Percentiles rank a stretch among this genome's conserved stretches.
Conservation (phyloP, 805 yeast genomes). For the Suhomyces tanzawaensis region DNA sequence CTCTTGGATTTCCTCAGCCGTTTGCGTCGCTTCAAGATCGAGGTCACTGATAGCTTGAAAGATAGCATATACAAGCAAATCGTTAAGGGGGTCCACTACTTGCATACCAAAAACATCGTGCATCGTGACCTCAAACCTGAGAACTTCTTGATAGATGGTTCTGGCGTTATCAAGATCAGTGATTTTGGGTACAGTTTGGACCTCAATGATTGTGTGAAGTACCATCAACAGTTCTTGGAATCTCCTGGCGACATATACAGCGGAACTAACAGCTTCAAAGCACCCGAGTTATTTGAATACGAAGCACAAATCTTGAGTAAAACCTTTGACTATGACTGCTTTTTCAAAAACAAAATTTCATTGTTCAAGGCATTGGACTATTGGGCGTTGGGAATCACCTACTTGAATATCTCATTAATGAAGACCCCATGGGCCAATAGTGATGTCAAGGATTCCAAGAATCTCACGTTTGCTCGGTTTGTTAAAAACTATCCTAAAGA, state of each 20-base stretch:
- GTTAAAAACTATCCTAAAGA: constrained; percentile 25
- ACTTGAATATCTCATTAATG: constrained; percentile 44
- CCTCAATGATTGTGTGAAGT: constrained; percentile 7
- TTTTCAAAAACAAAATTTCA: not conserved
- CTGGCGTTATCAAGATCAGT: constrained; percentile 44
- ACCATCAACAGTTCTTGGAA: constrained; percentile 5
- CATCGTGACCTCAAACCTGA: constrained; percentile 59
- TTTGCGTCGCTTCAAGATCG: constrained; percentile 34
- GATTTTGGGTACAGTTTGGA: constrained; percentile 51
- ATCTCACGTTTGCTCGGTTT: constrained; percentile 21
- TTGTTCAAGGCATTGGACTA: constrained; percentile 42
- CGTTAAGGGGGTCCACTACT: constrained; percentile 42
- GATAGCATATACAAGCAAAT: constrained; percentile 47
- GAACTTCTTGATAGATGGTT: constrained; percentile 45
- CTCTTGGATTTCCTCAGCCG: constrained; percentile 41
- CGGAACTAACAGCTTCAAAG: constrained; percentile 55
- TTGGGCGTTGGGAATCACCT: constrained; percentile 53
- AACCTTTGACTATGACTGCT: constrained; percentile 2
- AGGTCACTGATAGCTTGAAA: constrained; percentile 32
- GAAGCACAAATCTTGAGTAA: constrained; percentile 16
- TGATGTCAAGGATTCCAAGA: constrained; percentile 19
- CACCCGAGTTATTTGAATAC: constrained; percentile 46
- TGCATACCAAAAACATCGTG: constrained; percentile 43
- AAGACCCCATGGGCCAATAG: constrained; percentile 50
- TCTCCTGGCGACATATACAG: constrained; percentile 25